Percentiles rank a stretch among this genome's conserved stretches.
Evolutionary conservation across 2,329 filamentous ascomycete species (phyloP).

Genomic region (Bisporella sp.): DNA sequence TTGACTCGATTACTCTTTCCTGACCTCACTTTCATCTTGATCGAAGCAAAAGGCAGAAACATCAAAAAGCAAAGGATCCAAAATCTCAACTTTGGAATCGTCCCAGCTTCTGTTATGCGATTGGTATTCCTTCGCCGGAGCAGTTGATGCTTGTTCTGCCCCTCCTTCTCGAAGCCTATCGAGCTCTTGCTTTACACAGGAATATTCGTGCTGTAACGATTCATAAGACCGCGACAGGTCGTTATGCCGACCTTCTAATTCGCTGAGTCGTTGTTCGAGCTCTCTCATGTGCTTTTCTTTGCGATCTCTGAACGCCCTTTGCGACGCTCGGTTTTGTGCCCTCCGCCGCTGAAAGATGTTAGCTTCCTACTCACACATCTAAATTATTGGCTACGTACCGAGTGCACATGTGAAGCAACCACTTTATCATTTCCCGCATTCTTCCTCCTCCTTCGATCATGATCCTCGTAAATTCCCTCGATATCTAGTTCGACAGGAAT

Average conservation of each 20-base stretch:
- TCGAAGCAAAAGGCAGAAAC: constrained; percentile 27
- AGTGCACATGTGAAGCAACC: constrained; percentile 27
- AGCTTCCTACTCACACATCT: neutral
- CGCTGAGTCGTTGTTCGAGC: constrained; percentile 48
- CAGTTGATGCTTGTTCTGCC: constrained; percentile 4
- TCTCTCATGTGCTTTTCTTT: constrained; percentile 61
- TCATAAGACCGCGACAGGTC: constrained; percentile 47
- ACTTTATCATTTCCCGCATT: constrained; percentile 20
- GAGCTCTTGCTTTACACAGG: constrained; percentile 24
- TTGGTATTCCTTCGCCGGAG: constrained; percentile 10
- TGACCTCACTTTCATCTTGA: constrained; percentile 17
- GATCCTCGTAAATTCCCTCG: constrained; percentile 27
- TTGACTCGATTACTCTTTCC: no score
- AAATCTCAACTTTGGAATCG: constrained; percentile 17
- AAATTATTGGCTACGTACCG: constrained; percentile 16
- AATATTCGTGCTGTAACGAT: constrained; percentile 35
- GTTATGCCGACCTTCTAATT: constrained; percentile 48
- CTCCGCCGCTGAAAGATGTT: neutral
- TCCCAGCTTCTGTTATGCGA: constrained; percentile 14
- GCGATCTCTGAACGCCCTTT: constrained; percentile 26
- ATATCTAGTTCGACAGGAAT: constrained; percentile 28
- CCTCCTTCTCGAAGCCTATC: constrained; percentile 22
- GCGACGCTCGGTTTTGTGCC: neutral
- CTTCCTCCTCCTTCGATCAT: constrained; percentile 26
- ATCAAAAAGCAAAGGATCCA: constrained; percentile 26